phyloP scores from a whole-genome alignment of 768 basidiomycete genomes.

The Hericium rajendrae region DNA sequence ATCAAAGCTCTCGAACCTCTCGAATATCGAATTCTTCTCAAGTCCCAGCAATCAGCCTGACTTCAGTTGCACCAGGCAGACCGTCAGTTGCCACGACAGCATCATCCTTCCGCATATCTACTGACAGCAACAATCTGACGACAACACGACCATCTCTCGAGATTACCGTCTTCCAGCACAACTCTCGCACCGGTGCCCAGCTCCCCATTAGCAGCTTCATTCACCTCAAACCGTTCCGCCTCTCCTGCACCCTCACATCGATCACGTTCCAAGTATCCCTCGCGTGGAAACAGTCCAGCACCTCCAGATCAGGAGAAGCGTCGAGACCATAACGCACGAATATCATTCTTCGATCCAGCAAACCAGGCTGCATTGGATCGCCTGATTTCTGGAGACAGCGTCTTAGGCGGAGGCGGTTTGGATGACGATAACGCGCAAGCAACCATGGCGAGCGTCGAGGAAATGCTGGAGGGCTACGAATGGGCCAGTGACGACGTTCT shows the following conservation, averaged over 20 bases:
- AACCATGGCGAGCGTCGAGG: conserved; percentile 87
- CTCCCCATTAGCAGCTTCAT: background rate
- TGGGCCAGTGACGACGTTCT: conserved; percentile 84
- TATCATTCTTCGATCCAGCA: conserved; percentile 75
- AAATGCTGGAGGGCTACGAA: conserved; percentile 98
- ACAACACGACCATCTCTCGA: conserved; percentile 9
- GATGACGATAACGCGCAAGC: conserved; percentile 72
- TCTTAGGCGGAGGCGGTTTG: conserved; percentile 17
- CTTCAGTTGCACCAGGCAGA: conserved; percentile 12
- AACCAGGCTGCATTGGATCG: conserved; percentile 70
- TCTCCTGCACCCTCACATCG: conserved; percentile 6
- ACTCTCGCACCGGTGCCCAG: conserved; percentile 1
- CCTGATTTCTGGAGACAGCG: conserved; percentile 38
- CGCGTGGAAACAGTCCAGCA: conserved; percentile 4
- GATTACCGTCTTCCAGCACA: conserved; percentile 6
- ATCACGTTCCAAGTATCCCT: background rate
- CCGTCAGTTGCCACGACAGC: conserved; percentile 6
- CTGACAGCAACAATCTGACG: conserved; percentile 1
- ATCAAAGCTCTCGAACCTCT: background rate
- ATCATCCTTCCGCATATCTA: conserved; percentile 1
- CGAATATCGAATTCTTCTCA: background rate
- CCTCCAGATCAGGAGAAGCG: conserved; percentile 29
- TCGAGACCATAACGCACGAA: conserved; percentile 56
- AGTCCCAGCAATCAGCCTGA: background rate
- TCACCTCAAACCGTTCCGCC: conserved; percentile 3